These are phyloP conservation scores for Euphorbia pulcherrima DNA, from an alignment of 345 rosid species.

Conservation along the genomic window DNA sequence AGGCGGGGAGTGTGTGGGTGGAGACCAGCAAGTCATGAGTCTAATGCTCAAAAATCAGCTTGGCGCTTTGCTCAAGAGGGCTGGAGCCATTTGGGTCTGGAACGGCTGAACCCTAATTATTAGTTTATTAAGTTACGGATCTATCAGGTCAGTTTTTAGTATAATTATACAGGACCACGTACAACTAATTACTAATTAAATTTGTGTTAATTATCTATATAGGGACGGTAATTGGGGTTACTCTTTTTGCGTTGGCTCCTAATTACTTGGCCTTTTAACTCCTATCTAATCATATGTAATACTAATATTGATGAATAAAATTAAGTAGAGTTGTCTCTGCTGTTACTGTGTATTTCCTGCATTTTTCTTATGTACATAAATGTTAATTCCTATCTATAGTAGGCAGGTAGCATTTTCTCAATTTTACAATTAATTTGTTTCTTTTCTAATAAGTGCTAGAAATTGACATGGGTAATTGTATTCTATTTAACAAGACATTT, in stretches of 20 bases:
- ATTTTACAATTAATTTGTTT: no score
- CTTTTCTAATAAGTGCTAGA: no score
- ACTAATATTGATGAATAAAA: not conserved
- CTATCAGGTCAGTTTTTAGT: not conserved
- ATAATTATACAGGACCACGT: no score
- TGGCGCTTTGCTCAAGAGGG: slow-evolving; percentile 54
- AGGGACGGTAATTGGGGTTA: not conserved
- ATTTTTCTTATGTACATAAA: no score
- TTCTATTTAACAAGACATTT: no score
- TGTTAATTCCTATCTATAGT: no score
- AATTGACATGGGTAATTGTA: no score
- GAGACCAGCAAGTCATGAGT: slow-evolving; percentile 68
- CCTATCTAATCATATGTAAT: not conserved
- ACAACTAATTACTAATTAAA: not conserved
- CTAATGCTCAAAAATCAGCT: slow-evolving; percentile 67
- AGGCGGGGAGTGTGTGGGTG: slow-evolving; percentile 64
- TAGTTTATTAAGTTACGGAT: not conserved
- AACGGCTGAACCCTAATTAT: not conserved
- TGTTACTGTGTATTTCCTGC: no score
- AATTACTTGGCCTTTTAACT: not conserved
- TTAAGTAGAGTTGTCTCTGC: not conserved
- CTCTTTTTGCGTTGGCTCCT: not conserved
- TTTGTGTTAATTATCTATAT: not conserved
- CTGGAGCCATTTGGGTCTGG: slow-evolving; percentile 85
- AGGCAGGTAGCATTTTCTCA: not conserved